These are phyloP conservation scores for Aureobasidium sp. DNA, from an alignment of 2,329 filamentous ascomycete species.

Conservation along the genomic window DNA sequence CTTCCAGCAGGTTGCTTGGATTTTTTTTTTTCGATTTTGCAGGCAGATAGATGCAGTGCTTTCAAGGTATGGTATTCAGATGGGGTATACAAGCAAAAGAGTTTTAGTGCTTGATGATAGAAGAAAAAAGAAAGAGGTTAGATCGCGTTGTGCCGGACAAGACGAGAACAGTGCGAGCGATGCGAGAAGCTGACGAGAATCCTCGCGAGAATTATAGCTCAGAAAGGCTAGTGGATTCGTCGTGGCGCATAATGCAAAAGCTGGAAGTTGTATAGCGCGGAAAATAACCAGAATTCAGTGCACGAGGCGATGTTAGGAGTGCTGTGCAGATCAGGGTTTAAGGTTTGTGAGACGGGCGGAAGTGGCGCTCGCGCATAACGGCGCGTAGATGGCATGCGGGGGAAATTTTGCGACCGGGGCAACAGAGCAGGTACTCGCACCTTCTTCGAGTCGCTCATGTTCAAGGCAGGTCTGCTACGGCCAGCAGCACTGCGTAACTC, in stretches of 20 bases:
- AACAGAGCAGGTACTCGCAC: neutral
- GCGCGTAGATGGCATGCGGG: neutral
- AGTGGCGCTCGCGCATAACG: neutral
- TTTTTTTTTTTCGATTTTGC: too few relatives aligned
- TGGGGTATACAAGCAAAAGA: neutral
- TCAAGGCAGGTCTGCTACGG: neutral
- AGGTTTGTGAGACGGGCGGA: neutral
- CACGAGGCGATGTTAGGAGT: neutral
- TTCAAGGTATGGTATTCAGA: neutral
- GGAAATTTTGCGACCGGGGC: neutral
- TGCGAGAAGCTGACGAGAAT: neutral
- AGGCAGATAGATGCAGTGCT: too few relatives aligned
- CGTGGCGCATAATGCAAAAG: neutral
- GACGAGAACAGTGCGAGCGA: neutral
- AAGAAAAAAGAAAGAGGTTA: neutral
- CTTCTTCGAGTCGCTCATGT: neutral
- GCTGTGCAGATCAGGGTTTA: neutral
- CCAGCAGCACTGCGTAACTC: neutral
- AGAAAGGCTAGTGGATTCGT: neutral
- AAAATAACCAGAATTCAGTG: neutral
- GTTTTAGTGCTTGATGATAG: neutral
- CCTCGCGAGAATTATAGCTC: neutral
- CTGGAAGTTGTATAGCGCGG: neutral
- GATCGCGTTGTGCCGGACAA: neutral
- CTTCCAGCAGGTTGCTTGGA: too few relatives aligned